Conservation (phyloP, 192 early-diverging fungal genomes). For the Umbelopsis vinacea region DNA sequence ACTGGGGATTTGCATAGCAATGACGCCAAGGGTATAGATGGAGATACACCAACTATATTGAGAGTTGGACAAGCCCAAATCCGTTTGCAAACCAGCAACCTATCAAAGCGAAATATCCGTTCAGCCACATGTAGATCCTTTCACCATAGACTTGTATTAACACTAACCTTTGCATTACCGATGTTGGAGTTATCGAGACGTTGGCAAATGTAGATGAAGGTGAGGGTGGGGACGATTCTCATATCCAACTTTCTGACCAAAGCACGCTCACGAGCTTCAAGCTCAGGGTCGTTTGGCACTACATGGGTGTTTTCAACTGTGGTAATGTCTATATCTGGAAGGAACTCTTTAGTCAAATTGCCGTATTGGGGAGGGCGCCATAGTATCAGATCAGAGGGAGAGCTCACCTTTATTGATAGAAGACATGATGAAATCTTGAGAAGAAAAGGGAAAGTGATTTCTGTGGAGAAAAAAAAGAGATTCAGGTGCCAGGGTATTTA, state of each 20-base stretch:
- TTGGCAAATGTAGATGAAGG: conserved; percentile 31
- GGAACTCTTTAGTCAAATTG: background rate
- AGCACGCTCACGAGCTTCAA: conserved; percentile 30
- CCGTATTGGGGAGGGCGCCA: background rate
- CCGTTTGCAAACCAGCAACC: conserved; percentile 22
- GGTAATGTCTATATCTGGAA: conserved; percentile 17
- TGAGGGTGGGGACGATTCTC: conserved; percentile 26
- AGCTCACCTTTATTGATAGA: conserved; percentile 14
- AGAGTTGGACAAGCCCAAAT: conserved; percentile 17
- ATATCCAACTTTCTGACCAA: conserved; percentile 27
- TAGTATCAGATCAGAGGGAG: background rate
- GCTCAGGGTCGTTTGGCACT: conserved; percentile 21
- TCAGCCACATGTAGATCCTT: background rate
- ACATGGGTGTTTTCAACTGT: conserved; percentile 14
- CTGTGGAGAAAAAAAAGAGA: background rate
- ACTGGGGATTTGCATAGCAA: conserved; percentile 32
- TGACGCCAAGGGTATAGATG: conserved; percentile 31
- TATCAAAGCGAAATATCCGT: background rate
- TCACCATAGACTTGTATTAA: background rate
- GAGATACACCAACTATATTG: conserved; percentile 29
- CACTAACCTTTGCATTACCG: conserved; percentile 29
- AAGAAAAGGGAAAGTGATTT: background rate
- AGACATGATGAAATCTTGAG: background rate
- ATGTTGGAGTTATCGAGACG: conserved; percentile 30
- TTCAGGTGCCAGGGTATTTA: background rate